phyloP scores from a whole-genome alignment of 768 basidiomycete genomes.

The Hemileccinum rubropunctum region DNA sequence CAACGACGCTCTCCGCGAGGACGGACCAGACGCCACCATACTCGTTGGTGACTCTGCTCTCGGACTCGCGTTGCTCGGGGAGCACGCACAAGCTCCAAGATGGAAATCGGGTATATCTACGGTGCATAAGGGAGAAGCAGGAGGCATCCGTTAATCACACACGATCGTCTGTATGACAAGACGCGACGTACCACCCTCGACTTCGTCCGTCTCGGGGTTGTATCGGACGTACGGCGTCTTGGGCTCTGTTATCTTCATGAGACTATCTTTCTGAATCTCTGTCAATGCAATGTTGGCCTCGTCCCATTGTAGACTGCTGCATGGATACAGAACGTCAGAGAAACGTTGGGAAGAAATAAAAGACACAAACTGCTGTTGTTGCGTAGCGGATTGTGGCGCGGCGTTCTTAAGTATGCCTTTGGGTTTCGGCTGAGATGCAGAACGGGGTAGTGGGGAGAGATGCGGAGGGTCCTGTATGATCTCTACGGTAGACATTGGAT shows the following conservation, averaged over 20 bases:
- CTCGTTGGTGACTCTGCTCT: constrained; percentile 55
- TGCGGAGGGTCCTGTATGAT: constrained; percentile 41
- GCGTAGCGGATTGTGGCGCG: constrained; percentile 37
- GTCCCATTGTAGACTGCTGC: constrained; percentile 85
- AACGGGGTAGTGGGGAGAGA: constrained; percentile 54
- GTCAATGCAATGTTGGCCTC: constrained; percentile 91
- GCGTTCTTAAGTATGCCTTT: constrained; percentile 91
- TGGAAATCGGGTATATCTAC: constrained; percentile 83
- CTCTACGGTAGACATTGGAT: constrained; percentile 27
- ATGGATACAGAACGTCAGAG: not conserved
- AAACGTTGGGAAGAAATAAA: not conserved
- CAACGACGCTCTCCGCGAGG: constrained; percentile 72
- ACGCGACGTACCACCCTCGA: constrained; percentile 74
- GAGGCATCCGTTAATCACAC: not conserved
- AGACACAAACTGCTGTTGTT: constrained; percentile 52
- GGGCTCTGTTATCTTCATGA: constrained; percentile 98
- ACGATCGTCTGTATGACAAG: no score
- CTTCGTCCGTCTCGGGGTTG: constrained; percentile 78
- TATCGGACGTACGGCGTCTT: constrained; percentile 96
- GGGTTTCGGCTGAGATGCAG: constrained; percentile 67
- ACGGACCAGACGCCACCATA: constrained; percentile 60
- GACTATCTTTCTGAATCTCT: constrained; percentile 90
- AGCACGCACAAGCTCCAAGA: constrained; percentile 39
- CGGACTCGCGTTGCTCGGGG: constrained; percentile 41
- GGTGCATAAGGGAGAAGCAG: not conserved